Conservation (phyloP, 108 stramenopile species). For the Stephanodiscus triporus region DNA sequence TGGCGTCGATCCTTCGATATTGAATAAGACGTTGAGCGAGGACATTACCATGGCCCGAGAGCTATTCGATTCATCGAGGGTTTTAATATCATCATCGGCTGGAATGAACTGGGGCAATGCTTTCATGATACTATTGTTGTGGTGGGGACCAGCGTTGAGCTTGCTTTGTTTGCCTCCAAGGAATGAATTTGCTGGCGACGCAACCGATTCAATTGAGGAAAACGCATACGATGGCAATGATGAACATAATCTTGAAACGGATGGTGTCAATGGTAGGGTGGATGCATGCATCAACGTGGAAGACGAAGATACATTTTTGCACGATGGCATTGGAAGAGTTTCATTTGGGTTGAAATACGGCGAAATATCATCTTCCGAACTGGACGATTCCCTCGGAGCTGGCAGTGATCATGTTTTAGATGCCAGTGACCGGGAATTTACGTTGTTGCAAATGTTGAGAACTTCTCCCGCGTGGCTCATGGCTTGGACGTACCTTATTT, state of each 20-base stretch:
- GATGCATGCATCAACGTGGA: conserved; percentile 1
- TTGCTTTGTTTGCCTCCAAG: conserved; percentile 54
- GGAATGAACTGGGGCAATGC: conserved; percentile 58
- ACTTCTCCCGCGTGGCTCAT: conserved; percentile 76
- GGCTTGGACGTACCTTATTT: conserved; percentile 75
- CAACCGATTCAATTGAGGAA: not conserved
- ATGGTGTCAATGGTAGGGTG: conserved; percentile 5
- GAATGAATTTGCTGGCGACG: conserved; percentile 28
- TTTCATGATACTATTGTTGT: conserved; percentile 56
- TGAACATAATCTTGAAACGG: conserved; percentile 19
- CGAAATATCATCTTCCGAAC: no score
- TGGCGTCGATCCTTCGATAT: conserved; percentile 8
- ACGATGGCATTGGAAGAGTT: conserved; percentile 9
- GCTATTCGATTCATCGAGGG: conserved; percentile 9
- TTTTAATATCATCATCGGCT: conserved; percentile 17
- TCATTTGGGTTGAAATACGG: not conserved
- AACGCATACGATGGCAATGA: conserved; percentile 22
- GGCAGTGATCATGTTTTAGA: conserved; percentile 22
- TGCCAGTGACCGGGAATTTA: conserved; percentile 39
- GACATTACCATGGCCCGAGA: not conserved
- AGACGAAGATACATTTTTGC: conserved; percentile 33
- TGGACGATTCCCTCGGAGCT: no score
- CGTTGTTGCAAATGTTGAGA: conserved; percentile 72
- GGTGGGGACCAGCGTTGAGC: conserved; percentile 69
- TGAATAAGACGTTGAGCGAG: conserved; percentile 4